Base-by-base conservation (phyloP, 306 rosid genomes). In the Clitoria ternatea region DNA sequence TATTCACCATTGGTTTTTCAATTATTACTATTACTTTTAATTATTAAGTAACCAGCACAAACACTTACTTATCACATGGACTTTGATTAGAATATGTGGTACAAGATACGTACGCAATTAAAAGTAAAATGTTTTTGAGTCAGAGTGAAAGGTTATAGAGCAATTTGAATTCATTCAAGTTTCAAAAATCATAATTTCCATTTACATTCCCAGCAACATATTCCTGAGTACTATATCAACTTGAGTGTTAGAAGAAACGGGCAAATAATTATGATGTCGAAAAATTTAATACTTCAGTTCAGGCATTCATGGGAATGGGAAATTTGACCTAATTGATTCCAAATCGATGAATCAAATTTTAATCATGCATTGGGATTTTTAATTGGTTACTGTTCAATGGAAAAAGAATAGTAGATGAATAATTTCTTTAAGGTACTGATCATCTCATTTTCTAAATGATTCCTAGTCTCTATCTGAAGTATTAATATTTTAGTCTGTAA, bases 231-330 rank as follows among this genome's bases (percentile, higher is more conserved):
- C 70, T 44, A 44, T 15, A 55, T 54, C 42, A 75, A 29, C 59
- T 64, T 36, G 66, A 40, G 47, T 39, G 37, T 65, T 19, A 29
- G 75, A 49, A 56, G 61, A 79, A 79, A 48, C 23, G 7, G 79
- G 75, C 15, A 66, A 72, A 59, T 65, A 57, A 57, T 79, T 49
- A 79, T 79, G 79, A 69, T 66, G 79, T 59, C 53, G 42, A 72
- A 37, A 39, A n/a, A 8, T 66, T 66, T 37, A 70, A 15, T 66
- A 19, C 66, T 47, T 48, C 33, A 30, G 52, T 18, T 42, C 57
- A 18, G 32, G 77, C 44, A 78, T 71, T 60, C 59, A 55, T 54
- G 77, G 64, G 64, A 45, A 57, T 17, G 57, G 35, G 65, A 56
- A 52, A 66, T 48, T 59, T 37, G n/a, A 65, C 50, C 49, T 39